Evolutionary conservation across 2,329 filamentous ascomycete species (phyloP).

Genomic region (Ceratocystis colombiana): DNA sequence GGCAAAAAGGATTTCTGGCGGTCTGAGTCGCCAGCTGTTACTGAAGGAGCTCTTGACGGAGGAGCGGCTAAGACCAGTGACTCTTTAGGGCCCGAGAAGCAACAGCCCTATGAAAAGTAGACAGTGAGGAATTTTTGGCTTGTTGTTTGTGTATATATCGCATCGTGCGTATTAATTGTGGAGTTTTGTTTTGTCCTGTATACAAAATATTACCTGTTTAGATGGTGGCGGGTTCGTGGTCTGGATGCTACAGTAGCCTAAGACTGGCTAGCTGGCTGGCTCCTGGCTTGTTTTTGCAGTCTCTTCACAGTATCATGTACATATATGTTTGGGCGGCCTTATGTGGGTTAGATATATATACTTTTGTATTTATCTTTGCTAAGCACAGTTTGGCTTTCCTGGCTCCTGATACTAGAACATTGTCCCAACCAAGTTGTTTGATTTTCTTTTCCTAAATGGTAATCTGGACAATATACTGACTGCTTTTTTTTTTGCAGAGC

Average conservation of each 20-base stretch:
- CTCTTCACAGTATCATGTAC: too few species aligned
- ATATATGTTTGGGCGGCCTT: too few species aligned
- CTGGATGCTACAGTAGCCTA: background rate
- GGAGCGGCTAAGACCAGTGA: conserved; percentile 19
- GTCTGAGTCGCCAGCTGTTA: conserved; percentile 17
- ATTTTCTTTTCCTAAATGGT: too few species aligned
- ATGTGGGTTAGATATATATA: too few species aligned
- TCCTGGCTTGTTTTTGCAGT: too few species aligned
- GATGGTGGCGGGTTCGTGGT: background rate
- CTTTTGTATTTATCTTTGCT: too few species aligned
- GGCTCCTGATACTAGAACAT: too few species aligned
- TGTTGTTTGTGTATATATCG: background rate
- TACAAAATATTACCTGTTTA: background rate
- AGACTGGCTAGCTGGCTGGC: too few species aligned
- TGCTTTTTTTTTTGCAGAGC: too few species aligned
- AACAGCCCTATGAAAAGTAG: conserved; percentile 20
- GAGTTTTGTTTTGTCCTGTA: conserved; percentile 1
- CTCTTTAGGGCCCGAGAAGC: conserved; percentile 21
- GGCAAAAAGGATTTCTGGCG: conserved; percentile 69
- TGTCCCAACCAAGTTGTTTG: too few species aligned
- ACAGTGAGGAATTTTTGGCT: background rate
- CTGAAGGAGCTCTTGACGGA: conserved; percentile 25
- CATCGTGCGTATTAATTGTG: background rate
- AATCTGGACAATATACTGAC: too few species aligned
- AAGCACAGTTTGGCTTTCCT: too few species aligned